A percentile compares a stretch with the other conserved stretches of the same genome.
Conservation (phyloP, 2,329 filamentous ascomycete genomes). For the Passalora sequoiae region DNA sequence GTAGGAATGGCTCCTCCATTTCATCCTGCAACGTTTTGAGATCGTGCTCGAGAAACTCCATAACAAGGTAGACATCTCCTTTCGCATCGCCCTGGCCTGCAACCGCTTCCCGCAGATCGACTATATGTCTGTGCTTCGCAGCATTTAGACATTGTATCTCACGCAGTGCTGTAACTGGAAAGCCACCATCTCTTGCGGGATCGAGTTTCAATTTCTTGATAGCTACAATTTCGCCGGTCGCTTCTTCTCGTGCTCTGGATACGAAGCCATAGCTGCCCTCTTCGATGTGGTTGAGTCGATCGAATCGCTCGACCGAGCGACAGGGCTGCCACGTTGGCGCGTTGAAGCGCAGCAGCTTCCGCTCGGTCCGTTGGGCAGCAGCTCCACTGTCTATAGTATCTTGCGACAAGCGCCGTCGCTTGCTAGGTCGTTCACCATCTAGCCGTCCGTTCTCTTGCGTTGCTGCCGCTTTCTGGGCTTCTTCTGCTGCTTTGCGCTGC, state of each 20-base stretch:
- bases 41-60: slow-evolving; percentile 97
- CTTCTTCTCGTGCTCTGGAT: slow-evolving; percentile 69
- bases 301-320: slow-evolving; percentile 78
- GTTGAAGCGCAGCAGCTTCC: slow-evolving; percentile 67
- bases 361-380: slow-evolving; percentile 35
- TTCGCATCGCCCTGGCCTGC: slow-evolving; percentile 22
- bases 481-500: slow-evolving; percentile 60
- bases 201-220: slow-evolving; percentile 93
- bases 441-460: slow-evolving; percentile 25
- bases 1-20: slow-evolving; percentile 89
- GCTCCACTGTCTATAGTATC: slow-evolving; percentile 30
- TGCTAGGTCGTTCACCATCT: slow-evolving; percentile 46
- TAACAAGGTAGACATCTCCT: slow-evolving; percentile 78
- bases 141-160: slow-evolving; percentile 89
- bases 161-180: slow-evolving; percentile 85
- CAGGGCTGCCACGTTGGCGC: slow-evolving; percentile 63
- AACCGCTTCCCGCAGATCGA: slow-evolving; percentile 76
- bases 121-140: slow-evolving; percentile 76
- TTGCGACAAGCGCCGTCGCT: slow-evolving; percentile 58
- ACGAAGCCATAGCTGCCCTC: slow-evolving; percentile 97
- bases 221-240: slow-evolving; percentile 76
- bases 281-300: slow-evolving; percentile 92
- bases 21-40: slow-evolving; percentile 88
- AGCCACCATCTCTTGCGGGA: slow-evolving; percentile 62
- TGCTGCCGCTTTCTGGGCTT: slow-evolving; percentile 35